phyloP scores from a whole-genome alignment of 129 eudicot species.

The Arctium minus region DNA sequence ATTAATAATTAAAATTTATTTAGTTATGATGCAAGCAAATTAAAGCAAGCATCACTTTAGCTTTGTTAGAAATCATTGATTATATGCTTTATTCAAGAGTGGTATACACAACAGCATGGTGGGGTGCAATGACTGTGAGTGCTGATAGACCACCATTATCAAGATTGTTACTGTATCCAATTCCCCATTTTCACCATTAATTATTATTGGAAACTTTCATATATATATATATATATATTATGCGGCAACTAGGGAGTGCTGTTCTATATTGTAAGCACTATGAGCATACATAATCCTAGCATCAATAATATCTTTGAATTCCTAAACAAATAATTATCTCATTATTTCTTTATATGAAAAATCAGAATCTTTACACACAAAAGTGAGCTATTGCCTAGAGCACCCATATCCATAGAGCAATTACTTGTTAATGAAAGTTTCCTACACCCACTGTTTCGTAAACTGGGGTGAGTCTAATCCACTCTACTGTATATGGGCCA shows the following conservation, averaged over 20 bases:
- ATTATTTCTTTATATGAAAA: not conserved
- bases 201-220: not conserved
- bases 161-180: not conserved
- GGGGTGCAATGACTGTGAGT: slow-evolving; percentile 33
- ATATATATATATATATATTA: slow-evolving; percentile 1
- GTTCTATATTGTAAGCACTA: slow-evolving; percentile 22
- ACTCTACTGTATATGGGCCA: not conserved
- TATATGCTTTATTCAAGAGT: slow-evolving; percentile 23
- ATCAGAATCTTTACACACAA: slow-evolving; percentile 13
- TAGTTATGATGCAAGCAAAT: slow-evolving; percentile 22
- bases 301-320: not conserved
- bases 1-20: not conserved
- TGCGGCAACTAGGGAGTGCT: slow-evolving; percentile 38
- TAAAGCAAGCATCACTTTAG: slow-evolving; percentile 18
- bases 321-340: not conserved
- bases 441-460: slow-evolving; percentile 21
- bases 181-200: not conserved
- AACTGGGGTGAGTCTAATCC: slow-evolving; percentile 12
- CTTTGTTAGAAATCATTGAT: slow-evolving; percentile 25
- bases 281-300: slow-evolving; percentile 5
- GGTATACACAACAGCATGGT: slow-evolving; percentile 35
- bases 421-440: not conserved
- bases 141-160: slow-evolving; percentile 19
- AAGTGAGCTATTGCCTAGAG: not conserved
- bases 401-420: not conserved